Evolutionary conservation across 208 protist species (phyloP).

Genomic region (Crithidia brevicula): DNA sequence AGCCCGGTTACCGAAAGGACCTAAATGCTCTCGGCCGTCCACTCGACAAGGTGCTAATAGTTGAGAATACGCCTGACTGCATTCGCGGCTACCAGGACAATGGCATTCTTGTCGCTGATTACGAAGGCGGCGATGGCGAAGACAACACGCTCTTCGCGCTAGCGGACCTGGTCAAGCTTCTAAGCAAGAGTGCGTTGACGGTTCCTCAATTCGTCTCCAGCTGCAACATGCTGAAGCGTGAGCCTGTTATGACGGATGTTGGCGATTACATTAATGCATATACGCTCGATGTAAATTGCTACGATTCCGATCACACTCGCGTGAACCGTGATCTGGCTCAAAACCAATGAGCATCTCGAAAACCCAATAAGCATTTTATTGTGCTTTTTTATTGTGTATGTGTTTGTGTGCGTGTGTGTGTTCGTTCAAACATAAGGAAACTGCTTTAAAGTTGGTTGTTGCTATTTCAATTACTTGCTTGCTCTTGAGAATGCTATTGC

Average conservation of each 20-base stretch:
- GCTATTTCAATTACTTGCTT: too few species aligned
- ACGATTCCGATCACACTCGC: conserved; percentile 77
- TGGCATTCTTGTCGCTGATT: conserved; percentile 92
- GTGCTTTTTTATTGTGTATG: not conserved
- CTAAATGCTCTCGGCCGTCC: conserved; percentile 83
- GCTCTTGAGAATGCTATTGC: too few species aligned
- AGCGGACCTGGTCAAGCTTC: conserved; percentile 71
- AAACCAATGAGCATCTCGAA: conserved; percentile 15
- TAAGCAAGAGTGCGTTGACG: conserved; percentile 83
- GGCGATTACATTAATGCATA: conserved; percentile 93
- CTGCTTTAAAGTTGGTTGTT: too few species aligned
- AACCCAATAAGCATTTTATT: not conserved
- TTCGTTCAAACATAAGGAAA: too few species aligned
- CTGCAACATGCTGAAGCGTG: conserved; percentile 69
- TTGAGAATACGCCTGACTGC: conserved; percentile 94
- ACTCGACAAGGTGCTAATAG: conserved; percentile 89
- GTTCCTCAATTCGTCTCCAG: conserved; percentile 90
- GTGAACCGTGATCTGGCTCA: conserved; percentile 82
- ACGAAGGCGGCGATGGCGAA: conserved; percentile 85
- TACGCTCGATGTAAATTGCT: conserved; percentile 78
- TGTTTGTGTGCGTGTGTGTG: not conserved
- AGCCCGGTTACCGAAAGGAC: conserved; percentile 93
- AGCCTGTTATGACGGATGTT: conserved; percentile 88
- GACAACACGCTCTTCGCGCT: conserved; percentile 92
- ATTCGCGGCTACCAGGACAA: conserved; percentile 93